These are phyloP conservation scores for Anastatica hierochuntica DNA, from an alignment of 345 rosid species.

Conservation along the genomic window DNA sequence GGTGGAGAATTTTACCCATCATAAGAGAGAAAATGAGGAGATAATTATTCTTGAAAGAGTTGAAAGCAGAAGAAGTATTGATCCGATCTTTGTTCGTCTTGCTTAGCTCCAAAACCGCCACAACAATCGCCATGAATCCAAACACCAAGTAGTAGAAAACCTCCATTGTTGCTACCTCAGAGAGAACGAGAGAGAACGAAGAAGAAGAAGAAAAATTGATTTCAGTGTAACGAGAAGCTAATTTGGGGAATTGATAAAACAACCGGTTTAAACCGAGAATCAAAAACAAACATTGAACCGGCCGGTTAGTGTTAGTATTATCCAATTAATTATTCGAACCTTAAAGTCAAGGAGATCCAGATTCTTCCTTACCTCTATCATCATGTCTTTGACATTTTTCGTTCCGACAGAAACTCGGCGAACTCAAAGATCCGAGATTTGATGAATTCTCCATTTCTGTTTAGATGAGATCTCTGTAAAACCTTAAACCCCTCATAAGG, in stretches of 20 bases:
- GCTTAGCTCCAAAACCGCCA: slow-evolving; percentile 55
- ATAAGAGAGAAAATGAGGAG: slow-evolving; percentile 74
- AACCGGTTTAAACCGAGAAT: background rate
- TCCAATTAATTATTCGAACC: too few species aligned
- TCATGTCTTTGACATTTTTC: background rate
- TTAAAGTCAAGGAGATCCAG: too few species aligned
- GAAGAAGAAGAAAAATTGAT: background rate
- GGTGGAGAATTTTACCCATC: slow-evolving; percentile 47
- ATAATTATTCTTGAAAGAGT: slow-evolving; percentile 73
- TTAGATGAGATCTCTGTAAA: slow-evolving; percentile 5
- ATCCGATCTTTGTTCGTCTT: slow-evolving; percentile 57
- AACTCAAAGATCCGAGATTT: background rate
- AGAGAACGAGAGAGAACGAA: background rate
- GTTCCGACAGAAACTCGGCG: slow-evolving; percentile 5
- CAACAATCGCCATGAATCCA: slow-evolving; percentile 47
- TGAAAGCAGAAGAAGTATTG: slow-evolving; percentile 59
- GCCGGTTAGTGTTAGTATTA: background rate
- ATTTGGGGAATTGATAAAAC: background rate
- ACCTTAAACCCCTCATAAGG: background rate
- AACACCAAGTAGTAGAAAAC: slow-evolving; percentile 47
- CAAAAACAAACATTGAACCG: background rate
- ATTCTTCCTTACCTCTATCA: background rate
- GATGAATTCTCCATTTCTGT: background rate
- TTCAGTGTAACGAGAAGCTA: background rate
- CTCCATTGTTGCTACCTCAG: slow-evolving; percentile 54